These are phyloP conservation scores for Hymenoscyphus repandus DNA, from an alignment of 2,329 filamentous ascomycete species.

Conservation along the genomic window DNA sequence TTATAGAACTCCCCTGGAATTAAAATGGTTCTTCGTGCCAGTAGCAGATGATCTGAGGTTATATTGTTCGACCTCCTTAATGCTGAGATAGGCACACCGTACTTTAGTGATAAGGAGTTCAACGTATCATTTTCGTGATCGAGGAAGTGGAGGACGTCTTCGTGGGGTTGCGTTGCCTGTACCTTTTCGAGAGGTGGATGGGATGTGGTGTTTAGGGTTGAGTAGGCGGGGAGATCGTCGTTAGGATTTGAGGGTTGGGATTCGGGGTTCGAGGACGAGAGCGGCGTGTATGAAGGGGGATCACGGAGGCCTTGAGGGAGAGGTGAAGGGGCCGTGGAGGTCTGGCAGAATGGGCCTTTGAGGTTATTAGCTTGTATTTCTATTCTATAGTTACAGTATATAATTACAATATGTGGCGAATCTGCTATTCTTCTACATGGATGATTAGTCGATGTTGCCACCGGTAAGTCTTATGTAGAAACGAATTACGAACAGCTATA, in stretches of 20 bases:
- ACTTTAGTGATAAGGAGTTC: conserved; percentile 63
- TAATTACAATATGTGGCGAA: conserved; percentile 41
- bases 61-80: conserved; percentile 65
- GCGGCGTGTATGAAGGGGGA: conserved; percentile 57
- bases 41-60: conserved; percentile 64
- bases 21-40: conserved; percentile 62
- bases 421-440: conserved; percentile 22
- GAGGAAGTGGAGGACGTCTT: conserved; percentile 71
- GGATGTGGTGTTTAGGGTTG: conserved; percentile 9
- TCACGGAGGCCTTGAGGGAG: conserved; percentile 61
- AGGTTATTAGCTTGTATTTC: not conserved
- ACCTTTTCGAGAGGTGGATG: conserved; percentile 19
- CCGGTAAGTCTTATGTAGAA: not conserved
- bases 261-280: conserved; percentile 22
- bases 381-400: not conserved
- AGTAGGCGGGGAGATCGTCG: conserved; percentile 24
- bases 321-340: conserved; percentile 55
- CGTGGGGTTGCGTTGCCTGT: conserved; percentile 31
- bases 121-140: conserved; percentile 65
- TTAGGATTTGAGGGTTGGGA: conserved; percentile 36
- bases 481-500: conserved; percentile 50
- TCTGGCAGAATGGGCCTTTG: conserved; percentile 68
- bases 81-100: conserved; percentile 58
- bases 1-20: conserved; percentile 69
- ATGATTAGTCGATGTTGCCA: not conserved